Percentiles rank a stretch among this genome's conserved stretches.
Evolutionary conservation across 345 rosid genomes (phyloP).

Genomic region (Punica granatum): DNA sequence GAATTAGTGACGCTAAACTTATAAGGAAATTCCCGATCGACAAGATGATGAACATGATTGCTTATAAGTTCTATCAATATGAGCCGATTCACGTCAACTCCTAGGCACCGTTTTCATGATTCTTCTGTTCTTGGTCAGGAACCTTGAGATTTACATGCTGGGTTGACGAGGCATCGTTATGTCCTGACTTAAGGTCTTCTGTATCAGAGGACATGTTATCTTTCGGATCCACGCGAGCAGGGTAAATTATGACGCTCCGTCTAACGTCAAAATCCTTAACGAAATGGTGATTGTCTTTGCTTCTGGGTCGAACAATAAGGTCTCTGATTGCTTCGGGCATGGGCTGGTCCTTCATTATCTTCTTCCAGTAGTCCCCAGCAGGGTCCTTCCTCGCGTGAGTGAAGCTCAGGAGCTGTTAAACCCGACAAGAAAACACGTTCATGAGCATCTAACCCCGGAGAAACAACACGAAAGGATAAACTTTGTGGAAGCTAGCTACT

Average conservation of each 20-base stretch:
- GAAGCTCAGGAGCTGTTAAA: conserved; percentile 14
- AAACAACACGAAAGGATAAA: too few species aligned
- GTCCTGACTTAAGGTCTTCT: background rate
- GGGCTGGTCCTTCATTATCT: conserved; percentile 46
- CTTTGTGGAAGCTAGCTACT: too few species aligned
- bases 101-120: background rate
- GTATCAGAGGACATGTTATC: background rate
- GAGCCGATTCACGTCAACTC: background rate
- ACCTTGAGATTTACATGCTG: background rate
- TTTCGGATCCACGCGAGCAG: conserved; percentile 8
- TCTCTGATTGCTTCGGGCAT: conserved; percentile 48
- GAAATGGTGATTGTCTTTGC: background rate
- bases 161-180: background rate
- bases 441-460: too few species aligned
- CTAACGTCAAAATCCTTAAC: conserved; percentile 29
- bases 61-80: background rate
- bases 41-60: too few species aligned
- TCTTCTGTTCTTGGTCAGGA: background rate
- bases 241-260: conserved; percentile 30
- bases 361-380: conserved; percentile 48
- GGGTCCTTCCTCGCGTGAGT: conserved; percentile 46
- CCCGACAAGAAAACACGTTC: conserved; percentile 6
- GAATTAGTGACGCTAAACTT: background rate
- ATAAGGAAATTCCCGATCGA: background rate
- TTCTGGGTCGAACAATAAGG: conserved; percentile 11